Conservation (phyloP, 805 yeast species). For the Saccharomycopsis fodiens region DNA sequence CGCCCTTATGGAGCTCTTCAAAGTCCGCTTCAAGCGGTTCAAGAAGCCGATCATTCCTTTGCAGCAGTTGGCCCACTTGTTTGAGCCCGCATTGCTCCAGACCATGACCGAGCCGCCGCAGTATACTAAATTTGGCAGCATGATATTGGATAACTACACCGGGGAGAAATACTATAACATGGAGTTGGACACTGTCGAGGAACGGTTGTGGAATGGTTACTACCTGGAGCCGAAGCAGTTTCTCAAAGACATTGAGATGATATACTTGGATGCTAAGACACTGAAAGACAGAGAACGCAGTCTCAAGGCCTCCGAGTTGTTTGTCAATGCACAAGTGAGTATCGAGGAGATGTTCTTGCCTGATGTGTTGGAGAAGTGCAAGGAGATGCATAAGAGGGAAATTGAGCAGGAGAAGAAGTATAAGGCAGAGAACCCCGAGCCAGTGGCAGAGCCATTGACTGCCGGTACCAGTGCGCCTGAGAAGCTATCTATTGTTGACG, state of each 20-base stretch:
- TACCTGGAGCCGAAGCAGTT: slow-evolving; percentile 91
- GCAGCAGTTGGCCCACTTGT: slow-evolving; percentile 59
- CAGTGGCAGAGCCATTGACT: no score
- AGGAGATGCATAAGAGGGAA: slow-evolving; percentile 62
- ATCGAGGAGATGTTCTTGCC: slow-evolving; percentile 80
- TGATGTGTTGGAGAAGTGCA: slow-evolving; percentile 69
- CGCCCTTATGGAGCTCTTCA: slow-evolving; percentile 83
- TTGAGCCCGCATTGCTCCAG: slow-evolving; percentile 43
- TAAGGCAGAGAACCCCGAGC: no score
- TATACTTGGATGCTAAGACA: slow-evolving; percentile 67
- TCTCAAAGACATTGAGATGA: slow-evolving; percentile 75
- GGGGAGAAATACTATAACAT: slow-evolving; percentile 73
- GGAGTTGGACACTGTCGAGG: slow-evolving; percentile 92
- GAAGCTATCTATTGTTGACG: no score
- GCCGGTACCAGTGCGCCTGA: no score
- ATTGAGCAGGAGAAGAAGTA: slow-evolving; percentile 33
- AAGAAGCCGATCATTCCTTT: slow-evolving; percentile 89
- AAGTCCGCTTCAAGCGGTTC: slow-evolving; percentile 80
- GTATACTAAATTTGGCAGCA: slow-evolving; percentile 52
- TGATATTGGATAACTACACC: slow-evolving; percentile 74
- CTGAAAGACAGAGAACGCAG: slow-evolving; percentile 79
- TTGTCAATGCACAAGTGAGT: slow-evolving; percentile 92
- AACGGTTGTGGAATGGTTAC: slow-evolving; percentile 93
- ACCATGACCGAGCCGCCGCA: slow-evolving; percentile 27
- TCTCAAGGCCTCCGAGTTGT: slow-evolving; percentile 84